Conservation (phyloP, 2,329 filamentous ascomycete genomes). For the Botrytis porri region DNA sequence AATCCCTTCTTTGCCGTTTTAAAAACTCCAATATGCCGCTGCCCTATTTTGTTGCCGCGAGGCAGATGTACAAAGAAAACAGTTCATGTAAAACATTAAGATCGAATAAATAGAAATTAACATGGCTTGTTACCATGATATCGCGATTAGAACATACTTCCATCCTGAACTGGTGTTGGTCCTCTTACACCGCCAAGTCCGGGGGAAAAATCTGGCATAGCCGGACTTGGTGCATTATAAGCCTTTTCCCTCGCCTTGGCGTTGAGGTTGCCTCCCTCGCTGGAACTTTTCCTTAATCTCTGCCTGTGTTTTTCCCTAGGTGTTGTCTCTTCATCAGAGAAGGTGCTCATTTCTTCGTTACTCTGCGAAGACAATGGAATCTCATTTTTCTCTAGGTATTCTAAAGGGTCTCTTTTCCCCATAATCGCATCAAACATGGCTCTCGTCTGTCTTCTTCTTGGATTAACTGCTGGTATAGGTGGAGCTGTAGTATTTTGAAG, state of each 20-base stretch:
- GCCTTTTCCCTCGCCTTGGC: slow-evolving; percentile 31
- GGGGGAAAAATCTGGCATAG: slow-evolving; percentile 29
- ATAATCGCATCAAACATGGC: slow-evolving; percentile 35
- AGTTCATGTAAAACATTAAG: slow-evolving; percentile 34
- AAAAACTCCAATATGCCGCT: slow-evolving; percentile 29
- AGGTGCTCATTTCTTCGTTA: slow-evolving; percentile 37
- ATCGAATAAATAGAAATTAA: slow-evolving; percentile 22
- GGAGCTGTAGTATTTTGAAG: slow-evolving; percentile 34
- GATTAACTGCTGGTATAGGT: slow-evolving; percentile 38
- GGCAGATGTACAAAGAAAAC: slow-evolving; percentile 28
- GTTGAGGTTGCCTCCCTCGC: slow-evolving; percentile 38
- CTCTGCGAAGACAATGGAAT: slow-evolving; percentile 34
- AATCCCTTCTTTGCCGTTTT: neutral
- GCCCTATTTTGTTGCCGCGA: slow-evolving; percentile 28
- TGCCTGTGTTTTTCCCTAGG: slow-evolving; percentile 25
- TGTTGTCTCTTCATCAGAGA: slow-evolving; percentile 37
- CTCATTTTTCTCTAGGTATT: slow-evolving; percentile 26
- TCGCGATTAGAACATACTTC: slow-evolving; percentile 36
- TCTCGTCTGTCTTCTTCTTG: slow-evolving; percentile 36
- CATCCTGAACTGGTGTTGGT: slow-evolving; percentile 22
- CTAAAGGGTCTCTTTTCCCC: slow-evolving; percentile 28
- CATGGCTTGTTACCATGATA: slow-evolving; percentile 17
- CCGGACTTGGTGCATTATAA: slow-evolving; percentile 32
- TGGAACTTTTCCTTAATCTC: slow-evolving; percentile 35
- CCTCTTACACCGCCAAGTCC: slow-evolving; percentile 1